Evolutionary conservation across 257 asterid genomes (phyloP).

Genomic region (Solanum medicagineum): DNA sequence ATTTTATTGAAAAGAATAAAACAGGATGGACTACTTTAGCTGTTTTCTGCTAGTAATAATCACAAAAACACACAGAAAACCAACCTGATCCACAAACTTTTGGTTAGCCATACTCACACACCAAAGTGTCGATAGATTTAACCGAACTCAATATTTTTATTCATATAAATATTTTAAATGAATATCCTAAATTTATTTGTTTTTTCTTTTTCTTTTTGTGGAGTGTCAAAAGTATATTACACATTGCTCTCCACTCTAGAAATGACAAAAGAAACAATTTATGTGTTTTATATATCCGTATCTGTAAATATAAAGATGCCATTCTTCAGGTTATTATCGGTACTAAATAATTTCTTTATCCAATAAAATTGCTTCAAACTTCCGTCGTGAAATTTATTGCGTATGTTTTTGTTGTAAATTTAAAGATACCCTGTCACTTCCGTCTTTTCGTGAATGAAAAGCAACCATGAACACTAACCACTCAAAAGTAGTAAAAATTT

Average conservation of each 20-base stretch:
- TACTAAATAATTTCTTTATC: neutral
- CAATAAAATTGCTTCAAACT: neutral
- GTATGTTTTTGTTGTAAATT: neutral
- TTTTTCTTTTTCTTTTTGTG: neutral
- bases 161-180: neutral
- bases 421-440: conserved; percentile 35
- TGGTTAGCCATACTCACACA: conserved; percentile 1
- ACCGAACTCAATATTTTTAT: neutral
- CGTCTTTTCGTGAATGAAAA: conserved; percentile 60
- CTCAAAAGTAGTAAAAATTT: conserved; percentile 36
- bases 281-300: neutral
- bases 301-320: conserved; percentile 15
- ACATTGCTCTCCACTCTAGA: conserved; percentile 15
- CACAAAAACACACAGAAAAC: neutral
- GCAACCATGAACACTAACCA: conserved; percentile 56
- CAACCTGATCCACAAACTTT: conserved; percentile 54
- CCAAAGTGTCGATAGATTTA: neutral
- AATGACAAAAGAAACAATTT: neutral
- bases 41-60: conserved; percentile 1
- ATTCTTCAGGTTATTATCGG: neutral
- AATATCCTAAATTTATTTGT: neutral
- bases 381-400: neutral
- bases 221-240: conserved; percentile 2
- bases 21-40: neutral
- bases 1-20: conserved; percentile 35